Conservation (phyloP, 75 land plant genomes). For the Picea sitchensis region DNA sequence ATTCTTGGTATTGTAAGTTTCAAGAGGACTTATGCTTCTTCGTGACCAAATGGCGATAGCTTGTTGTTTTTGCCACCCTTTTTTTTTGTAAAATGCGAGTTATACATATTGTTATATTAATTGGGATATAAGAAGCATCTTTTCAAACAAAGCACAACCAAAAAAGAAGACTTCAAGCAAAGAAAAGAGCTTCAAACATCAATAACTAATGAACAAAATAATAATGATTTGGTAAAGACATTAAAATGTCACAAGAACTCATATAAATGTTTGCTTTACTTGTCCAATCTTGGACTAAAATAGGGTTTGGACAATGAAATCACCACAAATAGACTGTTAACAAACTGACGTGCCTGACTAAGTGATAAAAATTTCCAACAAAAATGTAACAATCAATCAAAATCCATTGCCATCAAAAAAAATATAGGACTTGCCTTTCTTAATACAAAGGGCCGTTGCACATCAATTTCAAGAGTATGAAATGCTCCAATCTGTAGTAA, state of each 20-base stretch:
- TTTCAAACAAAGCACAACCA: too few species aligned
- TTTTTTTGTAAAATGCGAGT: too few species aligned
- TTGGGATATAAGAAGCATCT: too few species aligned
- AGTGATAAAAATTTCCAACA: background rate
- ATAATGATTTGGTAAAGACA: background rate
- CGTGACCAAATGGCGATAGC: too few species aligned
- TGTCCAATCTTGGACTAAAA: background rate
- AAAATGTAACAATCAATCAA: background rate
- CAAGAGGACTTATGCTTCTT: too few species aligned
- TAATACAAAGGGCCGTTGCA: slow-evolving; percentile 75
- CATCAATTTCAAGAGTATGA: slow-evolving; percentile 88
- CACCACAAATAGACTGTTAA: background rate
- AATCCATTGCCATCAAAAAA: background rate
- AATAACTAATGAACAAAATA: too few species aligned
- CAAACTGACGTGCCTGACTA: background rate
- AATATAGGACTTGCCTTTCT: slow-evolving; percentile 48
- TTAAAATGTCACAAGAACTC: background rate
- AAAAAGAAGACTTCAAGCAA: too few species aligned
- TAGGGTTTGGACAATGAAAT: background rate
- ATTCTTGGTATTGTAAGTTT: too few species aligned
- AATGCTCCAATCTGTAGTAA: slow-evolving; percentile 72
- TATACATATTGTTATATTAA: too few species aligned
- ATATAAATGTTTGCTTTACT: background rate
- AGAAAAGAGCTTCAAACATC: too few species aligned
- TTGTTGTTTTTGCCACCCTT: too few species aligned